Evolutionary conservation across 352 stramenopile genomes (phyloP).

Genomic region (Elongisporangium prolatum): DNA sequence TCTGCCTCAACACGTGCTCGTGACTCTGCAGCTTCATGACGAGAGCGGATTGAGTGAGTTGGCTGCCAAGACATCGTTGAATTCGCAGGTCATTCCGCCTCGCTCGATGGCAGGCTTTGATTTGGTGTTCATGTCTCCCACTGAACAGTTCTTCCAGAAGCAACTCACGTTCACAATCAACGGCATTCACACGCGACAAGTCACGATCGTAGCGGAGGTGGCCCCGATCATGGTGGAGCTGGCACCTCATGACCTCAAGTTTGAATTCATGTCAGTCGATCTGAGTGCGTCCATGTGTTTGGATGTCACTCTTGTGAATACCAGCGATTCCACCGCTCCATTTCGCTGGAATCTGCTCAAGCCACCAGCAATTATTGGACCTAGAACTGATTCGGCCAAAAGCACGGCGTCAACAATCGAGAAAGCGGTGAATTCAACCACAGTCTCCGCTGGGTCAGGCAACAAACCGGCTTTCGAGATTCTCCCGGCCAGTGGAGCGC

Average conservation of each 20-base stretch:
- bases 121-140: slow-evolving; percentile 69
- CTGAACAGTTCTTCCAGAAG: slow-evolving; percentile 86
- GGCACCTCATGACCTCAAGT: slow-evolving; percentile 41
- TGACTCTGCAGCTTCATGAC: slow-evolving; percentile 43
- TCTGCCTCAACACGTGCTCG: slow-evolving; percentile 75
- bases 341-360: slow-evolving; percentile 72
- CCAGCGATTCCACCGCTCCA: slow-evolving; percentile 82
- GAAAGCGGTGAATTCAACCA: slow-evolving; percentile 18
- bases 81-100: slow-evolving; percentile 84
- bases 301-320: slow-evolving; percentile 84
- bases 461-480: slow-evolving; percentile 41
- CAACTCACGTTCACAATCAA: slow-evolving; percentile 86
- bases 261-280: slow-evolving; percentile 73
- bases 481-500: slow-evolving; percentile 31
- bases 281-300: slow-evolving; percentile 41
- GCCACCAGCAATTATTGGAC: slow-evolving; percentile 3
- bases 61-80: slow-evolving; percentile 39
- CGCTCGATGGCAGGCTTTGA: slow-evolving; percentile 86
- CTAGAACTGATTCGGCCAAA: slow-evolving; percentile 51
- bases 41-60: slow-evolving; percentile 54
- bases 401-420: slow-evolving; percentile 31
- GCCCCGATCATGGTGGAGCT: slow-evolving; percentile 85
- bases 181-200: slow-evolving; percentile 72
- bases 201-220: slow-evolving; percentile 85
- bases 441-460: neutral